These are phyloP conservation scores for Cercospora sojina DNA, from an alignment of 2,329 filamentous ascomycete species.

Conservation along the genomic window DNA sequence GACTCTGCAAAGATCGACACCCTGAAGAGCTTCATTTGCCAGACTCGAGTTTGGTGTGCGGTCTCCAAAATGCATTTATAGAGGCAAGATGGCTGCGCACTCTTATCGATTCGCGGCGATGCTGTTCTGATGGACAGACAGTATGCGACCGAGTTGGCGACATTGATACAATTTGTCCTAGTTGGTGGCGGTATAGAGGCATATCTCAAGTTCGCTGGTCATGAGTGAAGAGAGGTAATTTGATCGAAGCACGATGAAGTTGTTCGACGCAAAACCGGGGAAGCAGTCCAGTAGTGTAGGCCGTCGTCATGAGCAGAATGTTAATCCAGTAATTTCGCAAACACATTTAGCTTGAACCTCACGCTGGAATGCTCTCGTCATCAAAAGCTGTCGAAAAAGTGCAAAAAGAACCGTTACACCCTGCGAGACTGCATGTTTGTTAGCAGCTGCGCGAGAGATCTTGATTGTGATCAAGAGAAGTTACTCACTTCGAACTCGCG, in stretches of 20 bases:
- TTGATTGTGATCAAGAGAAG: conserved; percentile 1
- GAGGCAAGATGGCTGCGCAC: too few relatives aligned
- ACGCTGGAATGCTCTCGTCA: not conserved
- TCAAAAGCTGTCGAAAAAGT: not conserved
- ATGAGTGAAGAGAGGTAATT: too few relatives aligned
- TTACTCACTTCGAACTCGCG: conserved; percentile 32
- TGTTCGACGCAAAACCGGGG: not conserved
- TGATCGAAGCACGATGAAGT: not conserved
- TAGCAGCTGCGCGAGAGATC: not conserved
- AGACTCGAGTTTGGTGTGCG: too few relatives aligned
- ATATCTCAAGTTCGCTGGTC: too few relatives aligned
- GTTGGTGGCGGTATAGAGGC: too few relatives aligned
- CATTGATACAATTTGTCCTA: too few relatives aligned
- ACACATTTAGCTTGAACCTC: not conserved
- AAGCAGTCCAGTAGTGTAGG: not conserved
- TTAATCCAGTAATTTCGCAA: not conserved
- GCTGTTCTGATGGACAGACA: too few relatives aligned
- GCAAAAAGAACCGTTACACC: conserved; percentile 11
- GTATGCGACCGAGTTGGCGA: too few relatives aligned
- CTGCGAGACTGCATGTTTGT: conserved; percentile 13
- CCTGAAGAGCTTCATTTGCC: not conserved
- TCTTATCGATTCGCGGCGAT: too few relatives aligned
- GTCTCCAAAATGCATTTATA: too few relatives aligned
- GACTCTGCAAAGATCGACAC: not conserved
- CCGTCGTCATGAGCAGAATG: not conserved